A percentile compares a stretch with the other conserved stretches of the same genome.
Conservation (phyloP, 2,329 filamentous ascomycete species). For the Aureobasidium pullulans region DNA sequence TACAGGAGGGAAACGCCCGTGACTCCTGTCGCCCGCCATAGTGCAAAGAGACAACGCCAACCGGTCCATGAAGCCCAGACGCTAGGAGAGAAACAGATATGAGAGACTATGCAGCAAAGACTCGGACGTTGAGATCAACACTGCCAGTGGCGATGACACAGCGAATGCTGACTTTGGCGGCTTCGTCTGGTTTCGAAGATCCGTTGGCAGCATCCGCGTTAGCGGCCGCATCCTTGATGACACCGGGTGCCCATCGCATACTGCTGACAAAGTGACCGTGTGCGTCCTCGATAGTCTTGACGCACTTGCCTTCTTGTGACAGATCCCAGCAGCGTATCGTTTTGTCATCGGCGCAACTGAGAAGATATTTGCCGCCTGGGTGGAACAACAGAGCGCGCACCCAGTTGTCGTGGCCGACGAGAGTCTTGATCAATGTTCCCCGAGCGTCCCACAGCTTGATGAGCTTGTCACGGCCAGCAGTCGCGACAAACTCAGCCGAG, state of each 20-base stretch:
- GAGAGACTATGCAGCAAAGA: constrained; percentile 56
- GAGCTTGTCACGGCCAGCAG: constrained; percentile 80
- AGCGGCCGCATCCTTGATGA: constrained; percentile 51
- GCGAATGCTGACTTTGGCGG: constrained; percentile 58
- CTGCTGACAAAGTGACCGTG: constrained; percentile 83
- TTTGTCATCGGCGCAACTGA: constrained; percentile 84
- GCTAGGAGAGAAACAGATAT: not conserved
- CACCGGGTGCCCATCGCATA: constrained; percentile 76
- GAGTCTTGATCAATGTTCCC: constrained; percentile 75
- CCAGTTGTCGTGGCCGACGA: constrained; percentile 92
- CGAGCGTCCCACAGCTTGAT: constrained; percentile 85
- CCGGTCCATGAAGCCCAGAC: not conserved
- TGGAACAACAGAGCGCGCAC: constrained; percentile 80
- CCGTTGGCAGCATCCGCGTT: constrained; percentile 26
- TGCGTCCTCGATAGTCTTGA: constrained; percentile 69
- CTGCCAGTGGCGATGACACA: constrained; percentile 84
- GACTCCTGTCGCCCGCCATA: not conserved
- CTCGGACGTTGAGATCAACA: constrained; percentile 70
- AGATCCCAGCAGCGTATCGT: constrained; percentile 92
- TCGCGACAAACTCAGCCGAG: constrained; percentile 81
- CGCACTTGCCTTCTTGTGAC: constrained; percentile 79
- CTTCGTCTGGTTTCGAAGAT: constrained; percentile 26
- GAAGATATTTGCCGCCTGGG: constrained; percentile 81
- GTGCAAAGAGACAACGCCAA: not conserved
- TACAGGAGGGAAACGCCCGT: not conserved